These are phyloP conservation scores for Polytolypa hystricis DNA, from an alignment of 2,329 filamentous ascomycete species.

Conservation along the genomic window DNA sequence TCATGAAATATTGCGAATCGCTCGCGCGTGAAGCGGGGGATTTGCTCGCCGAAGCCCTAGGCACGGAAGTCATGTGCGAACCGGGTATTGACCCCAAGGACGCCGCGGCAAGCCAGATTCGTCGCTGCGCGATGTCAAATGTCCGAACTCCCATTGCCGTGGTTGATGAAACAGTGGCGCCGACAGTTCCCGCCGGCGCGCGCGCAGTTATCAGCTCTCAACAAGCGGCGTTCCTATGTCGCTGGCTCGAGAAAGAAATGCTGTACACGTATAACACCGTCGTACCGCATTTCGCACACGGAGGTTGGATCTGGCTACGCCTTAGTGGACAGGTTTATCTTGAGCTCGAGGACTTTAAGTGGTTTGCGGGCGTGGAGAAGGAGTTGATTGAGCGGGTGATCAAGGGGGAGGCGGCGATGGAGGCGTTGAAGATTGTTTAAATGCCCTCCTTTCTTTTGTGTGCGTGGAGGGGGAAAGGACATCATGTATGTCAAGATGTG, in stretches of 20 bases:
- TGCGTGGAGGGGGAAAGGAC: not conserved
- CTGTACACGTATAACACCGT: constrained; percentile 59
- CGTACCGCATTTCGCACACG: constrained; percentile 52
- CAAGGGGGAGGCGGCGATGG: no score
- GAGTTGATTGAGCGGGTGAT: constrained; percentile 44
- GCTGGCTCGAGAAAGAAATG: constrained; percentile 49
- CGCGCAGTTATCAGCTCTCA: constrained; percentile 27
- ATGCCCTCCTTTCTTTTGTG: constrained; percentile 1
- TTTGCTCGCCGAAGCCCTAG: constrained; percentile 50
- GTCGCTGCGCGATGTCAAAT: constrained; percentile 60
- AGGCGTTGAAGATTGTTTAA: not conserved
- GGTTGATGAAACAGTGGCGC: constrained; percentile 17
- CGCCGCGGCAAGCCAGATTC: constrained; percentile 32
- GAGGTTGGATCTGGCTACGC: constrained; percentile 55
- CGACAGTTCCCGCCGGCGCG: constrained; percentile 5
- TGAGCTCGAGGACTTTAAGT: constrained; percentile 67
- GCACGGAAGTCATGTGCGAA: constrained; percentile 59
- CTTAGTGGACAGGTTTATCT: constrained; percentile 76
- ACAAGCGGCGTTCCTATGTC: constrained; percentile 32
- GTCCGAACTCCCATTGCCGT: constrained; percentile 56
- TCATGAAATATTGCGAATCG: constrained; percentile 51
- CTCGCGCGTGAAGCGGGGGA: constrained; percentile 56
- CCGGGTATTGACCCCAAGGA: constrained; percentile 19
- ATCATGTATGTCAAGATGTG: no score
- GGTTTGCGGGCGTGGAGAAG: constrained; percentile 50